Base-by-base conservation (phyloP, 2,329 filamentous ascomycete genomes). In the Myriosclerotinia duriaeana region DNA sequence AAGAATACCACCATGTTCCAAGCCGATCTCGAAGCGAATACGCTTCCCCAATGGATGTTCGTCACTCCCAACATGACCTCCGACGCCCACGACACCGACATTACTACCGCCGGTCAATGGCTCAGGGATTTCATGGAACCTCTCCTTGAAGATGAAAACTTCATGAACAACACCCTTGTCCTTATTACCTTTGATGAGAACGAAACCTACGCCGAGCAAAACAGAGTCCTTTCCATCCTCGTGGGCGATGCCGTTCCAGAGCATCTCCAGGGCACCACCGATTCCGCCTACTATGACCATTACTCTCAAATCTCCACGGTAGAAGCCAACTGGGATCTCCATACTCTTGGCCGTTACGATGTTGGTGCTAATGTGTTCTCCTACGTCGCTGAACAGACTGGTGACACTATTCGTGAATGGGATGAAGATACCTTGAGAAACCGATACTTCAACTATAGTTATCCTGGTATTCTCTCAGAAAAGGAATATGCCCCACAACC, bases 141-240 rank as follows among this genome's bases (percentile, higher is more conserved):
- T 0, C 85, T 95, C 11, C 81, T 95, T 8, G 76, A 82, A 46
- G 84, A 94, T 79, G 77, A 80, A 59, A 84, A 88, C 71, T 94
- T 95, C 78, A 90, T 89, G 85, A 80, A 90, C 60, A 86, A 90
- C 74, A 93, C 90, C 0, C 83, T 95, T 1, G 83, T 95, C 12
- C 80, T 94, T 6, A 77, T 95, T 68, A 93, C 87, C 12, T 95
- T 92, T 74, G 92, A 95, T 70, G 92, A 95, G 79, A 90, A 88
- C 76, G 85, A 89, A 72, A 87, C 84, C 12, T 92, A 93, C 78
- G 77, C 81, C 7, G 78, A 81, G 36, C 83, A 85, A 72, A 95
- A 95, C 82, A 82, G 82, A 52, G 84, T 95, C 63, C 84, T 91
- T 68, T 85, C 81, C 69, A 83, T 95, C 70, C 83, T 95, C 0